These are phyloP conservation scores for Trichoderma arundinaceum DNA, from an alignment of 2,329 filamentous ascomycete genomes.

Conservation along the genomic window DNA sequence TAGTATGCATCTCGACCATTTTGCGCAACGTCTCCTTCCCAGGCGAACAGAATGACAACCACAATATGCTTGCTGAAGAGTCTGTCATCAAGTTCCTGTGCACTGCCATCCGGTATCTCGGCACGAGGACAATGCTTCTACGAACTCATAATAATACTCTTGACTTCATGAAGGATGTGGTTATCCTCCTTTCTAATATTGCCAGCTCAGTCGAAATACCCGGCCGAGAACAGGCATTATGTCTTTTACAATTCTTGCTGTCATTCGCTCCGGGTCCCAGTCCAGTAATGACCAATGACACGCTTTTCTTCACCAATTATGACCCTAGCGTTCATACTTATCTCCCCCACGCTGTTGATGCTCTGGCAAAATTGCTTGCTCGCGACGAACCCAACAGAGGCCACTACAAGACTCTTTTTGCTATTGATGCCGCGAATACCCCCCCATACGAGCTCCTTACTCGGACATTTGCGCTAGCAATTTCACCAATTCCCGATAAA, in stretches of 20 bases:
- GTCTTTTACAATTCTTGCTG: conserved; percentile 85
- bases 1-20: conserved; percentile 91
- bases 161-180: conserved; percentile 96
- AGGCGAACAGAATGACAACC: conserved; percentile 67
- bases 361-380: conserved; percentile 87
- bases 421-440: conserved; percentile 67
- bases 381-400: conserved; percentile 91
- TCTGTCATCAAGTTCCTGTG: conserved; percentile 83
- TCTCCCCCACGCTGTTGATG: conserved; percentile 86
- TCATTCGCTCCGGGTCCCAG: conserved; percentile 84
- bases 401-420: conserved; percentile 82
- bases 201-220: conserved; percentile 80
- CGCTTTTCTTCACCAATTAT: conserved; percentile 79
- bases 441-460: conserved; percentile 82
- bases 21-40: conserved; percentile 90
- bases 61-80: conserved; percentile 74
- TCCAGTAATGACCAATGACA: conserved; percentile 62
- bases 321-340: conserved; percentile 84
- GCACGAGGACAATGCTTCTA: conserved; percentile 85
- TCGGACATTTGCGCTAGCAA: conserved; percentile 82
- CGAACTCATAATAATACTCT: conserved; percentile 82
- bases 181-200: conserved; percentile 88
- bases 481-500: conserved; percentile 81
- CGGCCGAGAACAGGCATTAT: conserved; percentile 83
- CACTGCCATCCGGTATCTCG: conserved; percentile 81